These are phyloP conservation scores for Fusarium sp. DNA, from an alignment of 2,329 filamentous ascomycete genomes.

Conservation along the genomic window DNA sequence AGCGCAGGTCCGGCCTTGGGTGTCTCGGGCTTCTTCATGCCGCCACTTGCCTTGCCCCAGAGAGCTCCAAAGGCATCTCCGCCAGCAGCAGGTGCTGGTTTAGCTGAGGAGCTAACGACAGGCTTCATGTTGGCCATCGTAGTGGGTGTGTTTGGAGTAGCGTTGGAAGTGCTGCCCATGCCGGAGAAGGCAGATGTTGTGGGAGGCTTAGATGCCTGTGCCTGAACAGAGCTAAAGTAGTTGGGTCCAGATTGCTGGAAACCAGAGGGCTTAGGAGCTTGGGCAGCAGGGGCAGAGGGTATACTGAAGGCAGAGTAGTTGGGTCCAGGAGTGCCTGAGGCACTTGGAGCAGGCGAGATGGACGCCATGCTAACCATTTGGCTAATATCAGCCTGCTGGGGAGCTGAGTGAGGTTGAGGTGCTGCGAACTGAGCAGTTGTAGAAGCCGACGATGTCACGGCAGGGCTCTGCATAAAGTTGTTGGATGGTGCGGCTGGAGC, in stretches of 20 bases:
- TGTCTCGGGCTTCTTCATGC: constrained; percentile 78
- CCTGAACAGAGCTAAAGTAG: constrained; percentile 89
- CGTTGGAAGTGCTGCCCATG: constrained; percentile 46
- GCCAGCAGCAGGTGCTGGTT: constrained; percentile 67
- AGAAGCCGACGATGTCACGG: constrained; percentile 65
- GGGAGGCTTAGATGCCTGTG: constrained; percentile 49
- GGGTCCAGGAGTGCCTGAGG: constrained; percentile 65
- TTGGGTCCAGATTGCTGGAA: constrained; percentile 85
- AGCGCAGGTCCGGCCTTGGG: constrained; percentile 78
- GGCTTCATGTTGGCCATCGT: constrained; percentile 63
- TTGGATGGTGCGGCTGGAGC: constrained; percentile 60
- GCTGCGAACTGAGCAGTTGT: constrained; percentile 77
- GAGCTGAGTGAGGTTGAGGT: constrained; percentile 86
- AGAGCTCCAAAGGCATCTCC: constrained; percentile 92
- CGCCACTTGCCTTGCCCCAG: constrained; percentile 80
- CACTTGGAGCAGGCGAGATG: constrained; percentile 78
- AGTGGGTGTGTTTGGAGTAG: constrained; percentile 53
- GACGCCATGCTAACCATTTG: constrained; percentile 85
- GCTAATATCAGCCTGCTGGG: constrained; percentile 82
- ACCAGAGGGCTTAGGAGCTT: constrained; percentile 67
- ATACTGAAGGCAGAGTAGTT: constrained; percentile 73
- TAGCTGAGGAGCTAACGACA: constrained; percentile 61
- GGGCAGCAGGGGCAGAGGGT: constrained; percentile 53
- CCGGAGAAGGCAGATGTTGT: constrained; percentile 49
- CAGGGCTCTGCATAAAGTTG: constrained; percentile 56